A percentile compares a stretch with the other conserved stretches of the same genome.
These are phyloP conservation scores for Kodamaea jinghongensis DNA, from an alignment of 805 yeast genomes.

Conservation along the genomic window DNA sequence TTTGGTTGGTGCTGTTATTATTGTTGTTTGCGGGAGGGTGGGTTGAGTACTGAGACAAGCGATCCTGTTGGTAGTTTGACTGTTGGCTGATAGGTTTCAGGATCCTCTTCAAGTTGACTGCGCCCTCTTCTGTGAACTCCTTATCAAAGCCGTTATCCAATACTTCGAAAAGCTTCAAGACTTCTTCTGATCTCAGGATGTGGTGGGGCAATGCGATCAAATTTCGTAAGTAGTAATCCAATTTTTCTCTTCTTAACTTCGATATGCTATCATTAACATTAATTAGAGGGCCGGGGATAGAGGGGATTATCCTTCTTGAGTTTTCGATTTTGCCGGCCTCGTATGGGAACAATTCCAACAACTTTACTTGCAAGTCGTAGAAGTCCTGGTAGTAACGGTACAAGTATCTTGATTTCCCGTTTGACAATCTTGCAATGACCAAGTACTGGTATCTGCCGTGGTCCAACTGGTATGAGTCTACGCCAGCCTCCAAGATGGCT, in stretches of 20 bases:
- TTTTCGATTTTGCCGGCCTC: slow-evolving; percentile 89
- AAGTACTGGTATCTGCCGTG: slow-evolving; percentile 90
- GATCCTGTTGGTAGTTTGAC: slow-evolving; percentile 48
- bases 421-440: slow-evolving; percentile 61
- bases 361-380: slow-evolving; percentile 83
- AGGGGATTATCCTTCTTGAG: slow-evolving; percentile 78
- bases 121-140: slow-evolving; percentile 28
- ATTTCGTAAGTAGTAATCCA: slow-evolving; percentile 50
- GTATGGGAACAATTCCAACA: slow-evolving; percentile 79
- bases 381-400: slow-evolving; percentile 95
- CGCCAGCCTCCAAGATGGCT: slow-evolving; percentile 60
- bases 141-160: slow-evolving; percentile 59
- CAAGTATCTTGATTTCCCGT: slow-evolving; percentile 67
- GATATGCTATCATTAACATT: slow-evolving; percentile 76
- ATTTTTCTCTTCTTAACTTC: slow-evolving; percentile 52
- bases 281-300: slow-evolving; percentile 93
- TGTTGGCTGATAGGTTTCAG: slow-evolving; percentile 39
- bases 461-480: slow-evolving; percentile 75
- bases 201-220: slow-evolving; percentile 73
- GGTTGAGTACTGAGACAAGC: slow-evolving; percentile 50
- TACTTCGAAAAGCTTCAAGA: slow-evolving; percentile 67
- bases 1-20: slow-evolving; percentile 5
- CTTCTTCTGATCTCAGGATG: slow-evolving; percentile 67
- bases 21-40: slow-evolving; percentile 10
- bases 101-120: slow-evolving; percentile 16